Base-by-base conservation (phyloP, 176 grass and related monocot species). In the Dactylis glomerata region DNA sequence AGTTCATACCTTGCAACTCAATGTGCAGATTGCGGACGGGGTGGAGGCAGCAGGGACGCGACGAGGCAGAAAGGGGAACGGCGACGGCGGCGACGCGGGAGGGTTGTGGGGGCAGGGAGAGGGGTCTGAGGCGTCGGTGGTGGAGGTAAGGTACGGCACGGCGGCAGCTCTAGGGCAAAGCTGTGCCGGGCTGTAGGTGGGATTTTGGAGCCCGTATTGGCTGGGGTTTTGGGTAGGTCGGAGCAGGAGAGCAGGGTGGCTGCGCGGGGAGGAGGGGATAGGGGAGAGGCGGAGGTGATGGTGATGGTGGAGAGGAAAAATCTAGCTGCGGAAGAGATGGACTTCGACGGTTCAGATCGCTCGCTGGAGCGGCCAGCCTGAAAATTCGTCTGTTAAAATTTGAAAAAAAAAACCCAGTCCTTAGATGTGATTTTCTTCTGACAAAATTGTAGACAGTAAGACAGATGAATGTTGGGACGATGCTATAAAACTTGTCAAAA, bases 141-240 rank as follows among this genome's bases (percentile, higher is more conserved):
- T 31, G 45, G 6, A 49, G 45, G 26, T 32, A 13, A 51, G 27
- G 2, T 5, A 74, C 70, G 44, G 70, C 42, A 74, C 44, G 71
- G 1, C 71, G 26, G 71, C 44, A 9, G 27, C 45, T 75, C 72
- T 20, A 22, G 72, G 45, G 16, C 70, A 73, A 42, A 3, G 70
- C 26, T 14, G 15, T 73, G 70, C 4, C 20, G 71, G 71, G 32
- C 8, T 75, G 45, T 75, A 2, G 72, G 72, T 22, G 72, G 7
- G 72, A 75, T 51, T 74, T 75, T 51, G 45, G 27, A 75, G 71
- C 16, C 16, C 46, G 72, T 6, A 22, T 17, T 49, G 70, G 70
- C 27, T 49, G 42, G 42, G 68, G 70, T 46, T 73, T 73, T 74
- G 70, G 70, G 72, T 51, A 51, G 72, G 72, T 52, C 72, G 46